These are phyloP conservation scores for Nigrospora osmanthi DNA, from an alignment of 2,329 filamentous ascomycete species.

Conservation along the genomic window DNA sequence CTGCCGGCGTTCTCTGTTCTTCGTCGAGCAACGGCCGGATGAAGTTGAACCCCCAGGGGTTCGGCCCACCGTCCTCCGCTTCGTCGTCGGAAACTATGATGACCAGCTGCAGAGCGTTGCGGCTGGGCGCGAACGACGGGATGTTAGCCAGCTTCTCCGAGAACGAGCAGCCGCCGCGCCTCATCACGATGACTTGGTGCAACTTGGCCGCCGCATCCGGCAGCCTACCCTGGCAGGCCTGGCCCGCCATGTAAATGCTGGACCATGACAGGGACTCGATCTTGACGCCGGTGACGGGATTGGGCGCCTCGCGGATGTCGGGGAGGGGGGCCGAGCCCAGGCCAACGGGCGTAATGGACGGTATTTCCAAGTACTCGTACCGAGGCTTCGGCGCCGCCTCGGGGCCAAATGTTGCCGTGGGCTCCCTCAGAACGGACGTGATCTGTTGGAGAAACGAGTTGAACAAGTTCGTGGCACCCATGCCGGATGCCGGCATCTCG, in stretches of 20 bases:
- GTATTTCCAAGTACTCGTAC: slow-evolving; percentile 37
- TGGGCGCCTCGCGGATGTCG: slow-evolving; percentile 50
- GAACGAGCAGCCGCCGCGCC: slow-evolving; percentile 78
- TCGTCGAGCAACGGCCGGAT: slow-evolving; percentile 67
- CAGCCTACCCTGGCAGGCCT: slow-evolving; percentile 55
- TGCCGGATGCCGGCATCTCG: slow-evolving; percentile 10
- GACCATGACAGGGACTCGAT: slow-evolving; percentile 55
- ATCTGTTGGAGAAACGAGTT: slow-evolving; percentile 37
- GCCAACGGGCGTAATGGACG: slow-evolving; percentile 46
- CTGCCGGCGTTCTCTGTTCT: slow-evolving; percentile 61
- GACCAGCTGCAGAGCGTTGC: slow-evolving; percentile 66
- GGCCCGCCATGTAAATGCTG: slow-evolving; percentile 61
- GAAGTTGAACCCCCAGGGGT: slow-evolving; percentile 18
- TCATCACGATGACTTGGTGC: slow-evolving; percentile 75
- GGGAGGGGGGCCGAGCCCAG: slow-evolving; percentile 63
- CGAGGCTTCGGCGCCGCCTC: slow-evolving; percentile 19
- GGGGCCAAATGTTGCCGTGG: slow-evolving; percentile 26
- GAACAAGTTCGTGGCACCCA: slow-evolving; percentile 19
- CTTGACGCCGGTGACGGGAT: slow-evolving; percentile 24
- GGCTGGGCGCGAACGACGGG: slow-evolving; percentile 62
- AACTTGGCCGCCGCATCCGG: slow-evolving; percentile 41
- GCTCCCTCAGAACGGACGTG: slow-evolving; percentile 39
- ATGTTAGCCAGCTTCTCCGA: slow-evolving; percentile 76
- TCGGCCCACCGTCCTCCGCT: slow-evolving; percentile 18
- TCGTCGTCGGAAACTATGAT: slow-evolving; percentile 63